Evolutionary conservation across 139 green algal genomes (phyloP).

Genomic region (Chlorella sorokiniana): DNA sequence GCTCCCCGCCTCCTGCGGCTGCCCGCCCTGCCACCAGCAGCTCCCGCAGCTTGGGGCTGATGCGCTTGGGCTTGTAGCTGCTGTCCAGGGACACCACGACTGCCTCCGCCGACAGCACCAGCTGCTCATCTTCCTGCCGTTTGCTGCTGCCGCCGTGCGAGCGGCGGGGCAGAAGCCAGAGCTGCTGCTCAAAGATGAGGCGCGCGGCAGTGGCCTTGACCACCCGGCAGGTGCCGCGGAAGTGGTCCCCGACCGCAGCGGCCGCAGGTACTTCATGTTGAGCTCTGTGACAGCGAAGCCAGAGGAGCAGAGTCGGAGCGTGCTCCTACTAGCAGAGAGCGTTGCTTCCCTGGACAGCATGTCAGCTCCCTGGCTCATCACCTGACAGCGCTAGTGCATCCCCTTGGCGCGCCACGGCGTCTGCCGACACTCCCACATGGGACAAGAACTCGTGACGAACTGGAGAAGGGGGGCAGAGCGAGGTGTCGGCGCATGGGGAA

Average conservation of each 20-base stretch:
- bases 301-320: no score
- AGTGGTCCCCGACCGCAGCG: conserved; percentile 43
- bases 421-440: conserved; percentile 43
- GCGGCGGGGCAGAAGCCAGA: conserved; percentile 8
- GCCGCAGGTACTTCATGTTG: conserved; percentile 45
- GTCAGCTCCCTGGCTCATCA: neutral
- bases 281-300: conserved; percentile 33
- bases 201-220: conserved; percentile 32
- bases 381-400: conserved; percentile 53
- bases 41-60: conserved; percentile 2
- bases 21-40: neutral
- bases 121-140: conserved; percentile 10
- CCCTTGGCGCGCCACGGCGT: conserved; percentile 46
- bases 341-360: no score
- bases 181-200: conserved; percentile 38
- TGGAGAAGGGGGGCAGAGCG: conserved; percentile 2
- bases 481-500: neutral
- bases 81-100: conserved; percentile 42
- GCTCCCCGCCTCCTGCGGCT: neutral
- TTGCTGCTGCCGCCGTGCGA: neutral
- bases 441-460: conserved; percentile 53
- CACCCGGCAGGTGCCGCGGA: conserved; percentile 33
- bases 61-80: conserved; percentile 36
- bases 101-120: conserved; percentile 38
- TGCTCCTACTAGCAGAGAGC: no score